Base-by-base conservation (phyloP, 2,329 filamentous ascomycete species). In the Colletotrichum somersetense region DNA sequence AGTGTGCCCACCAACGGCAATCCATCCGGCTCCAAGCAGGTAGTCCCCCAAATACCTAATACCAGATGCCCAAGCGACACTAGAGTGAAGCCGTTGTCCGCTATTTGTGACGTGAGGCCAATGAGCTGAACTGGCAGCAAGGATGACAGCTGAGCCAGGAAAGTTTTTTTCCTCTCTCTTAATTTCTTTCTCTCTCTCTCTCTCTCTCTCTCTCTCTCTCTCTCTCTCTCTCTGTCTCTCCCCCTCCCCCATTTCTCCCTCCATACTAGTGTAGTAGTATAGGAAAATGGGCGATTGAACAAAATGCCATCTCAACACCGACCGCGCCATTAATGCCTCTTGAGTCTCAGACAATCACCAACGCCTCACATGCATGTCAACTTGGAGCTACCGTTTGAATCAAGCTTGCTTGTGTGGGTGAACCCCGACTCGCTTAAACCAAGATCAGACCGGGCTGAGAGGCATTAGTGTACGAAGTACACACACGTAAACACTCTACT, bases 91-190 rank as follows among this genome's bases (percentile, higher is more conserved):
- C 66, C 66, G 20, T 63, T 40, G 16, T 18, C 65, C 56, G 38
- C 35, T 42, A 58, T 61, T 59, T 56, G 23, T 62, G 67, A 70
- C 67, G 53, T 67, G 67, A 70, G 26, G 56, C 63, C 55, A 66
- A 61, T 35, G 30, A 18, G 30, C 20, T 53, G 48, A 30, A 44
- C 48, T 56, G 35, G 38, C 59, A 62, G 48, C 59, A 55, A 63
- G 62, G 62, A 61, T 70, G 62, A 70, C 67, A 38, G 67, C 46
- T 30, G 55, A 40, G 62, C 46, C 48, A 44, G 48, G 40, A 1
- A 11, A 14, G 20, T 10, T n/a, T 8, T 48, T 23, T 12, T 48
- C 26, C 3, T 23, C 10, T 11, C 30, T 44, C 16, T 42, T 8
- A 2, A 14, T 42, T 16, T 42, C 12, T 16, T 5, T 3, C 26